Conservation (phyloP, 2,329 filamentous ascomycete species). For the Fusarium pilosicola region DNA sequence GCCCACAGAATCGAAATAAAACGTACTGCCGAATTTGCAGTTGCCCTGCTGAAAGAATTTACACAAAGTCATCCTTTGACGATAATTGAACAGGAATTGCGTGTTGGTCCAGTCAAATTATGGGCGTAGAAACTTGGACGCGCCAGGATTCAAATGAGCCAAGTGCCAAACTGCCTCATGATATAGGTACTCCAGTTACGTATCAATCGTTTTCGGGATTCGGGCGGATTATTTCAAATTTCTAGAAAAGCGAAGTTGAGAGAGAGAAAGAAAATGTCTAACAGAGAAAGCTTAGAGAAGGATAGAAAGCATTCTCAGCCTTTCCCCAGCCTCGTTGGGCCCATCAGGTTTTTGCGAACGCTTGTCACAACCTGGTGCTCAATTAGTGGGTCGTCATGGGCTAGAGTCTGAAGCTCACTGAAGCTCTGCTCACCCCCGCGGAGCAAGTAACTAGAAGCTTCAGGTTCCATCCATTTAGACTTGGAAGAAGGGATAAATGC, state of each 20-base stretch:
- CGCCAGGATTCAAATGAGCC: constrained; percentile 24
- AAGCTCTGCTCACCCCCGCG: not conserved
- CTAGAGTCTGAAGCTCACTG: constrained; percentile 14
- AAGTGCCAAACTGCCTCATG: constrained; percentile 35
- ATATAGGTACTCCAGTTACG: not conserved
- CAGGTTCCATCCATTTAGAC: not conserved
- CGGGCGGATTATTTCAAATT: not conserved
- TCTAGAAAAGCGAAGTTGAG: not conserved
- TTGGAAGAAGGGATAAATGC: not conserved
- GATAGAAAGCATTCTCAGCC: constrained; percentile 31
- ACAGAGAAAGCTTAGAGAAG: constrained; percentile 9
- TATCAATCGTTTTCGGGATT: not conserved
- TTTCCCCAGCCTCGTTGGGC: constrained; percentile 41
- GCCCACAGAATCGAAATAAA: constrained; percentile 5
- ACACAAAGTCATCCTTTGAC: constrained; percentile 54
- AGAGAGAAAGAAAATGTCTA: not conserved
- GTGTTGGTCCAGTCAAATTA: not conserved
- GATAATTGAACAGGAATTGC: constrained; percentile 1
- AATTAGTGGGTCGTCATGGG: constrained; percentile 13
- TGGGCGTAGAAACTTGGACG: constrained; percentile 9
- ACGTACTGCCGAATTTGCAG: constrained; percentile 63
- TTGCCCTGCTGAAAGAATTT: constrained; percentile 61
- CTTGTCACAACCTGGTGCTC: not conserved
- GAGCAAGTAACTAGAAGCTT: not conserved
- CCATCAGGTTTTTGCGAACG: constrained; percentile 22